Percentiles rank a stretch among this genome's conserved stretches.
phyloP scores from a whole-genome alignment of 2,329 filamentous ascomycete genomes.

The Xylaria sp. region DNA sequence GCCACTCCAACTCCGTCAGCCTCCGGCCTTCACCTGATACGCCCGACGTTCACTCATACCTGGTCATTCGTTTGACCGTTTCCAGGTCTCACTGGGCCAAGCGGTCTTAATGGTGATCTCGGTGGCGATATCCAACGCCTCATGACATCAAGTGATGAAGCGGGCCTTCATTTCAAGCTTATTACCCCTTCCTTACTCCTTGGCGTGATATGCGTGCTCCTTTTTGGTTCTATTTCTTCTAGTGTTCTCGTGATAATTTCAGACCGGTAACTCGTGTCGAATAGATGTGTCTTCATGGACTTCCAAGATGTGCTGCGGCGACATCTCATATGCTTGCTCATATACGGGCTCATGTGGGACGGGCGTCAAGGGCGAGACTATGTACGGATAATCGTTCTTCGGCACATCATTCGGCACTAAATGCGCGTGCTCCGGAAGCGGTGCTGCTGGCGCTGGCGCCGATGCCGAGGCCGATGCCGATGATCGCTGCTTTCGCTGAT shows the following conservation, averaged over 20 bases:
- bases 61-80: not conserved
- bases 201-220: no score
- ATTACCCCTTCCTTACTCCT: no score
- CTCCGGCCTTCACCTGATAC: not conserved
- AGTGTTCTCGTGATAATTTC: not conserved
- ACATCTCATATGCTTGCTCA: conserved; percentile 9
- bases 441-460: not conserved
- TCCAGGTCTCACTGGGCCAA: not conserved
- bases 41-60: not conserved
- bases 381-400: no score
- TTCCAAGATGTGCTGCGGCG: conserved; percentile 13
- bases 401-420: no score
- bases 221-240: no score
- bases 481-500: conserved; percentile 4
- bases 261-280: conserved; percentile 13
- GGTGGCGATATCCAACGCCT: not conserved
- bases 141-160: not conserved
- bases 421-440: no score
- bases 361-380: no score
- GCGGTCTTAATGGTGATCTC: not conserved
- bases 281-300: conserved; percentile 10
- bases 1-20: not conserved
- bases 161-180: no score
- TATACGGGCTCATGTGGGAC: no score
- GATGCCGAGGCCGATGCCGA: not conserved